phyloP scores from a whole-genome alignment of 805 yeast genomes.

The Metschnikowia lochheadii region DNA sequence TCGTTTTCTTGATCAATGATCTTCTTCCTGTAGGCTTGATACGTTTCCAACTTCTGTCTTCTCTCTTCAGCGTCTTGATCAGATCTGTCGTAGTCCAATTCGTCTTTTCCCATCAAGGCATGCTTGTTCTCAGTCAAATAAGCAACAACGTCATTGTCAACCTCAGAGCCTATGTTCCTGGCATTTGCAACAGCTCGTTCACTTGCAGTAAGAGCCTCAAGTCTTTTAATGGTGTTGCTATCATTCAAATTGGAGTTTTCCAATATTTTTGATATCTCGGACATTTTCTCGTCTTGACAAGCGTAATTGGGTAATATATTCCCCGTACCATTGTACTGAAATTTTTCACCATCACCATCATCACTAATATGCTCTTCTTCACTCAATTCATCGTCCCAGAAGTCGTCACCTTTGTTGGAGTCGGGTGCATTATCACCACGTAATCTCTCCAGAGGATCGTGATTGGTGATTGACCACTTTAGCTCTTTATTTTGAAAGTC shows the following conservation, averaged over 20 bases:
- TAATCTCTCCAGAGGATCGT: slow-evolving; percentile 70
- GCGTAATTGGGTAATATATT: slow-evolving; percentile 56
- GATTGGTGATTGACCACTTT: slow-evolving; percentile 64
- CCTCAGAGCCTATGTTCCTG: slow-evolving; percentile 34
- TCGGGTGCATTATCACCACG: slow-evolving; percentile 12
- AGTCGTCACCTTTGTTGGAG: slow-evolving; percentile 5
- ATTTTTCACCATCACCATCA: slow-evolving; percentile 52
- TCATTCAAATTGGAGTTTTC: slow-evolving; percentile 42
- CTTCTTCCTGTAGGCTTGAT: slow-evolving; percentile 54
- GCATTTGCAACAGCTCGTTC: slow-evolving; percentile 61
- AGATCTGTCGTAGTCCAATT: slow-evolving; percentile 37
- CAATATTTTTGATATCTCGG: slow-evolving; percentile 33
- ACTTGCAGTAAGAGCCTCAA: slow-evolving; percentile 54
- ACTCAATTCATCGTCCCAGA: slow-evolving; percentile 35
- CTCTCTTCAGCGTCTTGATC: slow-evolving; percentile 49
- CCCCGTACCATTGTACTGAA: slow-evolving; percentile 59
- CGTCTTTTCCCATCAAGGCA: slow-evolving; percentile 39
- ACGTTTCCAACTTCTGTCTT: slow-evolving; percentile 50
- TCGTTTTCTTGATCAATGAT: slow-evolving; percentile 57
- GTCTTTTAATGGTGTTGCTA: slow-evolving; percentile 44
- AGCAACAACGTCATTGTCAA: slow-evolving; percentile 32
- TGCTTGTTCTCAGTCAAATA: slow-evolving; percentile 35
- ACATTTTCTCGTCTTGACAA: slow-evolving; percentile 38
- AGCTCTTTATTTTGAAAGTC: slow-evolving; percentile 38
- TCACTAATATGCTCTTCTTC: slow-evolving; percentile 62